phyloP scores from a whole-genome alignment of 768 basidiomycete genomes.

The Lactifluus pinguis region DNA sequence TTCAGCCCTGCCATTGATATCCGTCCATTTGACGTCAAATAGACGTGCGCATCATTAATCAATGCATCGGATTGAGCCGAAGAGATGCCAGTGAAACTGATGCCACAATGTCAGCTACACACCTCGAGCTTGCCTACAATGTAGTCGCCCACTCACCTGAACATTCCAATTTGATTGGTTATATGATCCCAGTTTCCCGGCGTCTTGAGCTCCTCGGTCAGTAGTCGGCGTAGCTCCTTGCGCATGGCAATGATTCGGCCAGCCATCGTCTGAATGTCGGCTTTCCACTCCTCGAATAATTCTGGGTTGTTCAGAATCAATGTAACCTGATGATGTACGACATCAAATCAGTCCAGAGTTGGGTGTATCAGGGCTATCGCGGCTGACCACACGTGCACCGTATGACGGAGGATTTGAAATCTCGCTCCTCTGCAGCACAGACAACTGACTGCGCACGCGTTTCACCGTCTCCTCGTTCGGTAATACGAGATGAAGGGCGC shows the following conservation, averaged over 20 bases:
- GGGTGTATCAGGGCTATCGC: not conserved
- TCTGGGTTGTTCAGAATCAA: constrained; percentile 68
- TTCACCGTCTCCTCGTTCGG: constrained; percentile 53
- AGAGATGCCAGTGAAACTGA: constrained; percentile 78
- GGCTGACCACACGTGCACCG: constrained; percentile 76
- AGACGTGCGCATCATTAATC: constrained; percentile 68
- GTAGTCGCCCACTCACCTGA: constrained; percentile 49
- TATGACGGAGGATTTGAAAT: constrained; percentile 93
- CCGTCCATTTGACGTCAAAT: constrained; percentile 78
- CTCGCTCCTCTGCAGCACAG: constrained; percentile 86
- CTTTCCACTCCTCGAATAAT: constrained; percentile 84
- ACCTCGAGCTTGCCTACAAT: not conserved
- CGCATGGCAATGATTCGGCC: constrained; percentile 91
- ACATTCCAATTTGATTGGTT: constrained; percentile 94
- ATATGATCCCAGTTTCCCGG: constrained; percentile 98
- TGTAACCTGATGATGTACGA: constrained; percentile 42
- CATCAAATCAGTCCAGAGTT: not conserved
- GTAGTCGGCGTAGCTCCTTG: constrained; percentile 57
- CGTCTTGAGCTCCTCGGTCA: constrained; percentile 73
- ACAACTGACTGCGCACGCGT: constrained; percentile 78
- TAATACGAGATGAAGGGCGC: constrained; percentile 82
- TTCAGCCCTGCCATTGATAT: constrained; percentile 96
- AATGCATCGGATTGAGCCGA: constrained; percentile 56
- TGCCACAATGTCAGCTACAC: constrained; percentile 16
- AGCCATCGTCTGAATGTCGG: constrained; percentile 88